Base-by-base conservation (phyloP, 2,329 filamentous ascomycete species). In the Penicillium sp. region DNA sequence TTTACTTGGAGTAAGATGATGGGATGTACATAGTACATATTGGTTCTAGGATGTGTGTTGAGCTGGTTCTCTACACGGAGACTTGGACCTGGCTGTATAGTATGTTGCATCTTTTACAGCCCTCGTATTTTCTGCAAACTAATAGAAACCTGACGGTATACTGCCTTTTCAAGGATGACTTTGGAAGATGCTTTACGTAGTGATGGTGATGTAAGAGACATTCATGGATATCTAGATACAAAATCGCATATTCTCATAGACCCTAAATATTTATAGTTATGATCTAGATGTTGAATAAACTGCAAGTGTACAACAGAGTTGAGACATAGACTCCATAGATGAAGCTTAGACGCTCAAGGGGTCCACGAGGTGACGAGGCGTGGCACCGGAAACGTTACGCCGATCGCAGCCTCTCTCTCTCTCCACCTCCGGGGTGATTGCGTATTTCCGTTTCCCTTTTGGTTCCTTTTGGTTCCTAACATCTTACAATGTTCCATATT, bases 1-100 rank as follows among this genome's bases (percentile, higher is more conserved):
- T 83, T 45, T 82, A 82, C 62, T 71, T 82, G 58, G 80, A 82
- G 60, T 82, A 65, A 68, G 15, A 61, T 45, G 15, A 7, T 46
- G 38, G 13, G 38, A 15, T 38, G 38, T 43, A 51, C 23, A 23
- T 49, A 35, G 15, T 35, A 35, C 33, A 35, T 17, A 17, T 35
- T 17, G 17, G 38, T 29, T 19, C 25, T 42, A 23, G 5, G 8
- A 27, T 50, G 29, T 52, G 15, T 55, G 48, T 27, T 41, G 50
- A 56, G 54, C 54, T 56, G 54, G 54, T 38, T 37, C 48, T 56
- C 40, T 51, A n/a, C 29, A 33, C 27, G 25, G 29, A 38, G 40
- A 56, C 23, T 33, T 53, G 38, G 35, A 23, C 38, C 23, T 21
- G 21, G 8, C 37, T 52, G 27, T 54, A 54, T 31, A 33, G 8